Conservation (phyloP, 2,329 filamentous ascomycete species). For the Pyrenophora teres region DNA sequence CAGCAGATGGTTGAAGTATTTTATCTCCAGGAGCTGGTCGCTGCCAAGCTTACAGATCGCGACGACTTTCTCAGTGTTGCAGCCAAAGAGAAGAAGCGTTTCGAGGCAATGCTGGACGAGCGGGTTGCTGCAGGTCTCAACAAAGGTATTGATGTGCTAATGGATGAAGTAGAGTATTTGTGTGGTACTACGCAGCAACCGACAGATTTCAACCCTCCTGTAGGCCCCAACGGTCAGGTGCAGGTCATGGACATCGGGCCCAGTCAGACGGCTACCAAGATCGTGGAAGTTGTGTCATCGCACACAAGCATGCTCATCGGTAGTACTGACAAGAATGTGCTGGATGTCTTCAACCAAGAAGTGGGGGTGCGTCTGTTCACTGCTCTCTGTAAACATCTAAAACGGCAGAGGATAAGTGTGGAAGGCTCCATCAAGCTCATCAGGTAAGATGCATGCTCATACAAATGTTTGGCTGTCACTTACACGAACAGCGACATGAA, state of each 20-base stretch:
- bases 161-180: slow-evolving; percentile 97
- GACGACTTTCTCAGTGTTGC: slow-evolving; percentile 95
- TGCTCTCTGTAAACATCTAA: slow-evolving; percentile 94
- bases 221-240: slow-evolving; percentile 40
- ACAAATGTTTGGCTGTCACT: not conserved
- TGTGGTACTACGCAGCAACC: slow-evolving; percentile 85
- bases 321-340: slow-evolving; percentile 95
- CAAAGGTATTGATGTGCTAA: slow-evolving; percentile 96
- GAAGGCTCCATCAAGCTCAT: slow-evolving; percentile 91
- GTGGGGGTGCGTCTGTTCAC: slow-evolving; percentile 91
- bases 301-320: slow-evolving; percentile 93
- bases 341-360: slow-evolving; percentile 98
- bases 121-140: slow-evolving; percentile 93
- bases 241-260: slow-evolving; percentile 67
- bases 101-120: slow-evolving; percentile 98
- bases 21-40: slow-evolving; percentile 90
- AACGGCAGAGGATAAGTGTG: slow-evolving; percentile 89
- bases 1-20: slow-evolving; percentile 99
- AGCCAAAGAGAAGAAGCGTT: slow-evolving; percentile 94
- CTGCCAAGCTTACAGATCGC: slow-evolving; percentile 80
- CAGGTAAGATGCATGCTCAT: slow-evolving; percentile 51
- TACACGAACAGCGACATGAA: slow-evolving; percentile 76
- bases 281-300: slow-evolving; percentile 82
- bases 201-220: slow-evolving; percentile 84
- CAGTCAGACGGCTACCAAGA: slow-evolving; percentile 75